phyloP scores from a whole-genome alignment of 163 green algal genomes.

The Scenedesmus sp. region DNA sequence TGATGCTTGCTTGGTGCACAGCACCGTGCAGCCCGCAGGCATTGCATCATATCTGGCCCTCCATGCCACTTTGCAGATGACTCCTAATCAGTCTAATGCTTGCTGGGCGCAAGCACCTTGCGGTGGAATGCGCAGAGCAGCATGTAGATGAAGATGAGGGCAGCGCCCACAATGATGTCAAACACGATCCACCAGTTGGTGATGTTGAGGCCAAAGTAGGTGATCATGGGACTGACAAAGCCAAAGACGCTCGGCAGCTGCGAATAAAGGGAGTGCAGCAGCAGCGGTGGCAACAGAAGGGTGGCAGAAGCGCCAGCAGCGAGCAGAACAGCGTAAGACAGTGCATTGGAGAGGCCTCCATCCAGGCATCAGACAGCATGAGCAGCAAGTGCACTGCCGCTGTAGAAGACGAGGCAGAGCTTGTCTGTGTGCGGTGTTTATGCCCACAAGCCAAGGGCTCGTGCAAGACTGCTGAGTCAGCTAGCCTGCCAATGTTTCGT shows the following conservation, averaged over 20 bases:
- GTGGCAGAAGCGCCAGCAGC: background rate
- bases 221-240: constrained; percentile 53
- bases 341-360: too few species aligned
- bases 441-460: background rate
- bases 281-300: background rate
- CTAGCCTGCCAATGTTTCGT: background rate
- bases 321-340: too few species aligned
- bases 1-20: background rate
- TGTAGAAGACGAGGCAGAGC: too few species aligned
- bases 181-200: constrained; percentile 51
- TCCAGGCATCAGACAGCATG: too few species aligned
- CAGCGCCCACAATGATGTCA: constrained; percentile 49
- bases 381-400: too few species aligned
- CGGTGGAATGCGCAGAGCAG: constrained; percentile 46
- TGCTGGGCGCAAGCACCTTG: constrained; percentile 36
- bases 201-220: constrained; percentile 39
- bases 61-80: too few species aligned
- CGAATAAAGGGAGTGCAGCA: background rate
- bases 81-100: background rate
- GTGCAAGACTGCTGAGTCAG: background rate
- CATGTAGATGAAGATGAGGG: constrained; percentile 50
- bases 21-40: too few species aligned
- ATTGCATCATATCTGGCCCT: too few species aligned
- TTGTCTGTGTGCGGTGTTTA: too few species aligned
- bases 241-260: constrained; percentile 47